phyloP scores from a whole-genome alignment of 208 protist genomes.

The Leishmania major region DNA sequence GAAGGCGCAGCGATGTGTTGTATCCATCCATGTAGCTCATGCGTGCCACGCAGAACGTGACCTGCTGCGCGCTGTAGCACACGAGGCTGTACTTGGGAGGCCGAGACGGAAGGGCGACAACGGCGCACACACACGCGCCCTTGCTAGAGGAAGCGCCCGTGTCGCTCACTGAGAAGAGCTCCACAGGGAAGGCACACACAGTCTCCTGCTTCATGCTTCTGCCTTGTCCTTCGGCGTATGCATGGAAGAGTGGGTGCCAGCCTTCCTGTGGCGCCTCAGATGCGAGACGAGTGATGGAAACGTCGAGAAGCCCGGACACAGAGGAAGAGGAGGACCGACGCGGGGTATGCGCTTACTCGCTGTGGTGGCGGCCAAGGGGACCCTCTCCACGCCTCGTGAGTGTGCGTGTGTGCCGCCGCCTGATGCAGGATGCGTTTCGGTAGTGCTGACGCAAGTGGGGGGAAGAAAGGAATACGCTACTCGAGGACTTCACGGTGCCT shows the following conservation, averaged over 20 bases:
- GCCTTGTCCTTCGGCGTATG: neutral
- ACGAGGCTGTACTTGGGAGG: conserved; percentile 79
- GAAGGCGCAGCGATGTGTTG: conserved; percentile 55
- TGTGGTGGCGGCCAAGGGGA: neutral
- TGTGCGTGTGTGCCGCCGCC: neutral
- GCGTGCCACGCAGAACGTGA: conserved; percentile 65
- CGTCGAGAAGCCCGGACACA: neutral
- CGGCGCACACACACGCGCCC: conserved; percentile 67
- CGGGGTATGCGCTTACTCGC: neutral
- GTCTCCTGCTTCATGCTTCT: conserved; percentile 65
- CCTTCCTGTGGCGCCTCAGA: neutral
- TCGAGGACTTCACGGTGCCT: neutral
- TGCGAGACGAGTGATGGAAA: neutral
- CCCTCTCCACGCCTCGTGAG: neutral
- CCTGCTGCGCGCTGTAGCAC: conserved; percentile 74
- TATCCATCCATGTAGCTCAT: conserved; percentile 39
- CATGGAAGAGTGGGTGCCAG: neutral
- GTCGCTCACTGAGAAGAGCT: conserved; percentile 56
- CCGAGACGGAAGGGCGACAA: conserved; percentile 52
- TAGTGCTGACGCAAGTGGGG: neutral
- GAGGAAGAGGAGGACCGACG: neutral
- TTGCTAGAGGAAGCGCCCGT: conserved; percentile 46
- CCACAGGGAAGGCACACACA: conserved; percentile 54
- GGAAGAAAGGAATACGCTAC: neutral
- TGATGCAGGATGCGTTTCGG: neutral